Evolutionary conservation across 306 rosid species (phyloP).

Genomic region (Styphnolobium japonicum): DNA sequence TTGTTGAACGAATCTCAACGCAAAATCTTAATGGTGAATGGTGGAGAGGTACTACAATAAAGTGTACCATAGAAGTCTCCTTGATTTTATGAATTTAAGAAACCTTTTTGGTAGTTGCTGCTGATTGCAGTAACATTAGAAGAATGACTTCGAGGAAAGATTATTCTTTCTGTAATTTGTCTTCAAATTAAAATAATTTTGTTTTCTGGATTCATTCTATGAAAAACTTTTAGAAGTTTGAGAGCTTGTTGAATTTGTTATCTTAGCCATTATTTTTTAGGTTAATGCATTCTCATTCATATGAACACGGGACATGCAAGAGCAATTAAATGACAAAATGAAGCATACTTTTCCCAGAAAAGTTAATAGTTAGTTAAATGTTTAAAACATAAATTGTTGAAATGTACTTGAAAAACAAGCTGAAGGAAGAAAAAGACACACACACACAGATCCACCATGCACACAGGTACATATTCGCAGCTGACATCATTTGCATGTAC

Average conservation of each 20-base stretch:
- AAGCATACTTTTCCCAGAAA: background rate
- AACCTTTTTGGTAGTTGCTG: background rate
- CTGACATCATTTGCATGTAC: background rate
- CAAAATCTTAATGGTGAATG: background rate
- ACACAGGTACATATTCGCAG: background rate
- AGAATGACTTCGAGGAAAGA: background rate
- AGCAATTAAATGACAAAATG: slow-evolving; percentile 4
- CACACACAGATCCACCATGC: background rate
- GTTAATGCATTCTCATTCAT: background rate
- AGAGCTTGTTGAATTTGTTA: background rate
- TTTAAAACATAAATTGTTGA: too few species aligned
- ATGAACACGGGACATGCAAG: background rate
- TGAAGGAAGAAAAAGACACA: too few species aligned
- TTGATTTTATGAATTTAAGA: background rate
- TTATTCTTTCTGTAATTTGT: background rate
- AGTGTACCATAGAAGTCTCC: too few species aligned
- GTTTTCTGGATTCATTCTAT: background rate
- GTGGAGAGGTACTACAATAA: background rate
- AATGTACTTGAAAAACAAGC: too few species aligned
- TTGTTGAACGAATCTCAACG: background rate
- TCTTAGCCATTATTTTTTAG: background rate
- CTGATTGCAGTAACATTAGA: background rate
- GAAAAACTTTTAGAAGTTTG: background rate
- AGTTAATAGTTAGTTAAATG: background rate
- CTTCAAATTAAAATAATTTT: too few species aligned